phyloP scores from a whole-genome alignment of 352 stramenopile genomes.

The Sclerospora graminicola region DNA sequence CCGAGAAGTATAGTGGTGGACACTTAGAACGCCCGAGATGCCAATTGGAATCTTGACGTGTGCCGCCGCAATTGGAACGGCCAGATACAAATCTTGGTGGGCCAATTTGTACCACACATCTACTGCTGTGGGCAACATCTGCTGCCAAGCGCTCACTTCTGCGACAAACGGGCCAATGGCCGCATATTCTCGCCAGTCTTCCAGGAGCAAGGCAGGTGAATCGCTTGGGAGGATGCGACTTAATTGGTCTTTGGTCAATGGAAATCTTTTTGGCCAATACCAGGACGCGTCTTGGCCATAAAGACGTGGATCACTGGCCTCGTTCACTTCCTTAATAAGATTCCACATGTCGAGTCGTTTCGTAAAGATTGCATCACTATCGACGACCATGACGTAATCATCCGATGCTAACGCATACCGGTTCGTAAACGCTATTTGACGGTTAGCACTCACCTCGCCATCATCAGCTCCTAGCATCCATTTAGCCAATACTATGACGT shows the following conservation, averaged over 20 bases:
- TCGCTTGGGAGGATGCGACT: slow-evolving; percentile 25
- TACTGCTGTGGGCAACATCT: slow-evolving; percentile 39
- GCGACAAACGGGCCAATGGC: slow-evolving; percentile 64
- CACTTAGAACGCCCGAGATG: slow-evolving; percentile 58
- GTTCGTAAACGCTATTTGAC: slow-evolving; percentile 17
- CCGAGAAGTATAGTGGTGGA: slow-evolving; percentile 71
- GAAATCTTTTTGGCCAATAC: slow-evolving; percentile 53
- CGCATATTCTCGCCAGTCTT: slow-evolving; percentile 66
- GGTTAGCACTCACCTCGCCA: slow-evolving; percentile 11
- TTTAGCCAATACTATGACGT: slow-evolving; percentile 38
- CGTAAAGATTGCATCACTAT: slow-evolving; percentile 75
- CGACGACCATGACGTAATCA: slow-evolving; percentile 70
- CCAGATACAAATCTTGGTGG: slow-evolving; percentile 44
- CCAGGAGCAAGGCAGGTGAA: slow-evolving; percentile 29
- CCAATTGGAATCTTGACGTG: slow-evolving; percentile 44
- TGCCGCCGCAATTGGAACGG: slow-evolving; percentile 55
- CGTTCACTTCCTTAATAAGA: slow-evolving; percentile 51
- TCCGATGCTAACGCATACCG: slow-evolving; percentile 28
- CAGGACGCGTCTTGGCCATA: slow-evolving; percentile 75
- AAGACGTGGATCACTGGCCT: slow-evolving; percentile 44
- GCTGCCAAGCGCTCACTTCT: slow-evolving; percentile 36
- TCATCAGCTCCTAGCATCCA: slow-evolving; percentile 33
- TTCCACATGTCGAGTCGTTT: slow-evolving; percentile 70
- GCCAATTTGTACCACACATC: slow-evolving; percentile 42
- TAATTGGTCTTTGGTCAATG: slow-evolving; percentile 29